Conservation (phyloP, 129 eudicot genomes). For the Calendula officinalis region DNA sequence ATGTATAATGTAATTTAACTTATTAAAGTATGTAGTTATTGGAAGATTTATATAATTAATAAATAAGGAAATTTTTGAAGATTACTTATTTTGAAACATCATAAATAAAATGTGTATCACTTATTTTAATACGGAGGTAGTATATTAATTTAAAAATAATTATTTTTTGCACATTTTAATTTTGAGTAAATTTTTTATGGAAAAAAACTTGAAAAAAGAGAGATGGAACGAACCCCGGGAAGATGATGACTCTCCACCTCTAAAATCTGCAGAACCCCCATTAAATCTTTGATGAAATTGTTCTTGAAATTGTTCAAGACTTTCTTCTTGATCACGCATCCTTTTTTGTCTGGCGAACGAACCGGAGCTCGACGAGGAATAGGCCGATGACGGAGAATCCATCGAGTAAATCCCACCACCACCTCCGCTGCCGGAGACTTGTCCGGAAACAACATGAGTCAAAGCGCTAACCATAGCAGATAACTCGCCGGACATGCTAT, state of each 20-base stretch:
- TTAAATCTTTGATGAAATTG: conserved; percentile 28
- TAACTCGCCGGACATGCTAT: conserved; percentile 49
- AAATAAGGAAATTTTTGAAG: no score
- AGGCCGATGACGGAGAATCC: conserved; percentile 46
- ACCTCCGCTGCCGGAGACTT: conserved; percentile 12
- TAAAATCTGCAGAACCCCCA: conserved; percentile 29
- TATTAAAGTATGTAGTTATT: no score
- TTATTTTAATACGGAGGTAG: no score
- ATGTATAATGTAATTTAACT: no score
- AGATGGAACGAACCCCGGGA: conserved; percentile 33
- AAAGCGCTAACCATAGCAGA: conserved; percentile 79
- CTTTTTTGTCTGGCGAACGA: conserved; percentile 68
- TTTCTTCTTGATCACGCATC: conserved; percentile 51
- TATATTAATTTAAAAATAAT: no score
- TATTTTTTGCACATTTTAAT: no score
- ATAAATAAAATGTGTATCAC: no score
- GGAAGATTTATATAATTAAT: no score
- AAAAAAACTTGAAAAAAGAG: background rate
- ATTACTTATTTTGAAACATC: no score
- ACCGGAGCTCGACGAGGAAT: conserved; percentile 64
- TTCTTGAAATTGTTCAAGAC: conserved; percentile 27
- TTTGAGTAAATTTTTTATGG: no score
- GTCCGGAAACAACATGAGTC: conserved; percentile 68
- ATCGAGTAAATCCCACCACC: conserved; percentile 3
- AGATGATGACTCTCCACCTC: conserved; percentile 50